These are phyloP conservation scores for Pythium rishiriense DNA, from an alignment of 352 stramenopile genomes.

Conservation along the genomic window DNA sequence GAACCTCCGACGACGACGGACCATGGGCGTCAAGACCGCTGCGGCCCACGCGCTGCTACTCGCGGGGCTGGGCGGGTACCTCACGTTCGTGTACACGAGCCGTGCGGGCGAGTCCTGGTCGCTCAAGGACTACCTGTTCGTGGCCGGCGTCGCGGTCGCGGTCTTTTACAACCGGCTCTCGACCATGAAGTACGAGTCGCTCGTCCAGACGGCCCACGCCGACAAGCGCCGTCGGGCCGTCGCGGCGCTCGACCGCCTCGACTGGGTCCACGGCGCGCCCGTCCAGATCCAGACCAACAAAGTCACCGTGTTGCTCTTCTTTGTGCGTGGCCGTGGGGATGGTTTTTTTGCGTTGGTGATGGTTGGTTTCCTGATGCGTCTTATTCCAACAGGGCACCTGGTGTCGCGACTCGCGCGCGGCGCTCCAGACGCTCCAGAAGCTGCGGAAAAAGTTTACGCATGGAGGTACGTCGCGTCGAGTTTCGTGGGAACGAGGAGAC, in stretches of 20 bases:
- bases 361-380: too few species aligned
- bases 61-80: slow-evolving; percentile 47
- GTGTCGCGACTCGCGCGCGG: slow-evolving; percentile 54
- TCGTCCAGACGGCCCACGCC: slow-evolving; percentile 39
- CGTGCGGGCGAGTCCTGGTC: slow-evolving; percentile 42
- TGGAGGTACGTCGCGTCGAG: slow-evolving; percentile 30
- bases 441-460: slow-evolving; percentile 39
- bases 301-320: slow-evolving; percentile 78
- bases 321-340: slow-evolving; percentile 38
- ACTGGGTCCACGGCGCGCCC: slow-evolving; percentile 54
- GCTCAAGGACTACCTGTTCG: slow-evolving; percentile 63
- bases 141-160: slow-evolving; percentile 49
- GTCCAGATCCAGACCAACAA: slow-evolving; percentile 57
- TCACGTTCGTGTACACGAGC: slow-evolving; percentile 47
- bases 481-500: background rate
- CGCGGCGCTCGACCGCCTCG: slow-evolving; percentile 41
- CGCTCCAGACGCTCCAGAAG: slow-evolving; percentile 49
- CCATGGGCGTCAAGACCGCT: slow-evolving; percentile 20
- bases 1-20: background rate
- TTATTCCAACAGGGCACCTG: slow-evolving; percentile 47
- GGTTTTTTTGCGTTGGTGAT: too few species aligned
- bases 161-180: slow-evolving; percentile 58
- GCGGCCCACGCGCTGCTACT: slow-evolving; percentile 41
- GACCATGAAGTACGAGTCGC: slow-evolving; percentile 53
- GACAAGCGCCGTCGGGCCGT: slow-evolving; percentile 25